Evolutionary conservation across 169 alveolate species (phyloP), one percentile per base, ranked within the genome.

Genomic region (Plasmodium coatneyi): DNA sequence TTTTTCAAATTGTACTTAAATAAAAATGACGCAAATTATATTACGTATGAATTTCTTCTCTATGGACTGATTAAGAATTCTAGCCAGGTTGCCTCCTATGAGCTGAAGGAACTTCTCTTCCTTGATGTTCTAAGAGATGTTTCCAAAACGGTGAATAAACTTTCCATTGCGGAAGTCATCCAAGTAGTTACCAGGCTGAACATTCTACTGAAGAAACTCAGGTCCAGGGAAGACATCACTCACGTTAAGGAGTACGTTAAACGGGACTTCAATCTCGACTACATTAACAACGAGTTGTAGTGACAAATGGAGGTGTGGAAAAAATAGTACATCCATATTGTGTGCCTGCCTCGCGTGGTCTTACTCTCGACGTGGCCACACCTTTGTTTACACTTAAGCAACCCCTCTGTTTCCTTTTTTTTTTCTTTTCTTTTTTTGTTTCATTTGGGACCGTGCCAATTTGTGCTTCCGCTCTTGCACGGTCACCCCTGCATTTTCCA

Each of bases 211-310:
- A 84, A 84, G 79, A 84, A 84, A 84, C 83, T 84, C 28, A 84
- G 93, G 39, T 84, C 93, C 34, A 84, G 93, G 60, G 93, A 84
- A 28, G 93, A 74, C 32, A 84, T 84, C 16, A 28, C 12, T 10
- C 93, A 74, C 66, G 84, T 84, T 1, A 76, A 72, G 80, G 84
- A 84, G 5, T 84, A 74, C 60, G 71, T 72, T 28, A 71, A 54
- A 36, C 56, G 39, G 5, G 54, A 84, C 3, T 74, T 84, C 60
- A 54, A 66, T 19, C 1, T 84, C 9, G 93, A 84, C 43, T 84
- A 84, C 43, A 46, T 56, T 3, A 84, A 84, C 54, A 5, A 84
- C 30, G 93, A 84, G 60, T 25, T 84, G 22, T 84, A 84, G 60
- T 10, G 4, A 12, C 10, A 6, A n/a, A 46, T 10, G 56, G 16